Conservation (phyloP, 1,139 yeast genomes). For the Magnusiomyces sp. region DNA sequence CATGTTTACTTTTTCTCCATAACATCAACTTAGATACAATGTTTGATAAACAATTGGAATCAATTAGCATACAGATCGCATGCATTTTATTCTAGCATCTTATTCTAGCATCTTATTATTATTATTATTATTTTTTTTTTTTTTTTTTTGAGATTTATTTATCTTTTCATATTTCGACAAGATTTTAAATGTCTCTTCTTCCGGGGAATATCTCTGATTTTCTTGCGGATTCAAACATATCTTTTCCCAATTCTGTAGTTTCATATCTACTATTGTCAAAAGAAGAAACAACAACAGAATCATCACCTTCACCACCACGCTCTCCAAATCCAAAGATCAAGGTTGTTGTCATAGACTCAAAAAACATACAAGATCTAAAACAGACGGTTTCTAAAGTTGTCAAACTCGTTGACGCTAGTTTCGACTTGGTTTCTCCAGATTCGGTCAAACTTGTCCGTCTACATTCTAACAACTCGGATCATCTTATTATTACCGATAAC, state of each 20-base stretch:
- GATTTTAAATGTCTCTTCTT: no score
- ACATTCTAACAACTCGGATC: slow-evolving; percentile 1
- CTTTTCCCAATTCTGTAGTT: not conserved
- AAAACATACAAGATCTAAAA: not conserved
- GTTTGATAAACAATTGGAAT: no score
- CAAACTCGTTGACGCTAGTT: not conserved
- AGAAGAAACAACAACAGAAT: not conserved
- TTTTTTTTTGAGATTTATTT: no score
- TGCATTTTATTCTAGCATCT: no score
- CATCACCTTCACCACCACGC: not conserved
- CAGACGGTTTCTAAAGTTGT: not conserved
- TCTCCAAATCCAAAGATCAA: not conserved
- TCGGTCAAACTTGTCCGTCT: not conserved
- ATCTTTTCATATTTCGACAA: no score
- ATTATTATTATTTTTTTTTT: no score
- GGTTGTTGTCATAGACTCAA: slow-evolving; percentile 1
- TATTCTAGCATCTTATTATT: no score
- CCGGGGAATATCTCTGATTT: not conserved
- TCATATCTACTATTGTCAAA: not conserved
- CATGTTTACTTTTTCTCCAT: no score
- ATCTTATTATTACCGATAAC: slow-evolving; percentile 1
- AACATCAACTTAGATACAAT: no score
- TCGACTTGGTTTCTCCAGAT: not conserved
- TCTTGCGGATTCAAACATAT: slow-evolving; percentile 5
- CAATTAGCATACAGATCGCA: no score